These are phyloP conservation scores for Datura wrightii DNA, from an alignment of 257 asterid species.

Conservation along the genomic window DNA sequence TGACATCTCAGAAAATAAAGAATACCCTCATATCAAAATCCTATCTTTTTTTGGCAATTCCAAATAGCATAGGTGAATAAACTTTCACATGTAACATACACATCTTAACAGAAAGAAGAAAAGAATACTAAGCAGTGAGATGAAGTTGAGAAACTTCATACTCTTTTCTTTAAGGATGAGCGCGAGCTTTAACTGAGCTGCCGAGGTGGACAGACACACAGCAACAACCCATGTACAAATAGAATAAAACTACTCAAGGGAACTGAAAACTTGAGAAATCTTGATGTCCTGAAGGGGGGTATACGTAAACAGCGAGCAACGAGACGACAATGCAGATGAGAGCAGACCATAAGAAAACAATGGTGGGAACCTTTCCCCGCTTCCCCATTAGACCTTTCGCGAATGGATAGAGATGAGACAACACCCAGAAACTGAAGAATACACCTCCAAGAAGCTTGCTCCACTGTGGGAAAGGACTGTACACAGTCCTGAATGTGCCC, in stretches of 20 bases:
- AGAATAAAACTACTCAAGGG: conserved; percentile 54
- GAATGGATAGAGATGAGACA: conserved; percentile 86
- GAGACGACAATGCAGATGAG: conserved; percentile 75
- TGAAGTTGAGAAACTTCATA: conserved; percentile 45
- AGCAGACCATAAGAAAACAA: conserved; percentile 91
- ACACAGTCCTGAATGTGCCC: conserved; percentile 72
- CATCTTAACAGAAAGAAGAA: neutral
- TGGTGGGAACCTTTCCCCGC: conserved; percentile 81
- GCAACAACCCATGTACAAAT: neutral
- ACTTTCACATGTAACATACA: neutral
- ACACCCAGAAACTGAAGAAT: conserved; percentile 93
- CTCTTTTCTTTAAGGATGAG: neutral
- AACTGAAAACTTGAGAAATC: conserved; percentile 45
- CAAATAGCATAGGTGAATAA: neutral
- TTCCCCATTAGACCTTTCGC: conserved; percentile 92
- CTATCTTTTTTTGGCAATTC: neutral
- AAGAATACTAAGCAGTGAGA: neutral
- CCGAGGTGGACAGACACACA: conserved; percentile 28
- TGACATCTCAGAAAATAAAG: neutral
- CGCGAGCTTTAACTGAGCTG: conserved; percentile 15
- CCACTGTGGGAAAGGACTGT: conserved; percentile 85
- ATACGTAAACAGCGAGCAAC: conserved; percentile 66
- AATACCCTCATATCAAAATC: neutral
- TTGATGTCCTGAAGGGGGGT: conserved; percentile 69
- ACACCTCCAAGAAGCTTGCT: conserved; percentile 83